Base-by-base conservation (phyloP, 768 basidiomycete genomes). In the Trametes elegans region DNA sequence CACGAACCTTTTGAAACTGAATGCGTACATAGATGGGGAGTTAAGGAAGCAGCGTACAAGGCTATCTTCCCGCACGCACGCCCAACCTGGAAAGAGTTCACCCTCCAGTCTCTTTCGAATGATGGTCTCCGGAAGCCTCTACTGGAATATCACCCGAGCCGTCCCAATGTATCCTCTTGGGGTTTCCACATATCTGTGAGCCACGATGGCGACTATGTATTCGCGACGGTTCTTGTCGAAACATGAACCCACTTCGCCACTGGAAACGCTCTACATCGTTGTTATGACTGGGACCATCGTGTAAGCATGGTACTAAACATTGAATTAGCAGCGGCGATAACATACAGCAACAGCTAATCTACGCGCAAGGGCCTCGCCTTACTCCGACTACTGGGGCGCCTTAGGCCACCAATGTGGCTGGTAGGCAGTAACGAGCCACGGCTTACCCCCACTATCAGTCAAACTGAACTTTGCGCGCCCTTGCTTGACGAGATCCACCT, bases 31-130 rank as follows among this genome's bases (percentile, higher is more conserved):
- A 93, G 91, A 14, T 94, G 90, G 89, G 76, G 82, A 28, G 79
- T 88, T 18, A 94, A 94, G 62, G 92, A 94, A 69, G 88, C 92
- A 0, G 83, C 85, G 0, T 94, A 93, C 73, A 94, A 94, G 65
- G 92, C 91, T 0, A 64, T 92, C 55, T 90, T 82, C 66, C 90
- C 90, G 0, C 27, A 55, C 18, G 65, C 78, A 36, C 73, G 64
- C 28, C 82, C 88, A 16, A 81, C 79, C 7, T 93, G 91, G 92
- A 88, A 90, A 64, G 82, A 92, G 23, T 68, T 93, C 55, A 55
- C 69, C 13, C 69, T 70, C 41, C 70, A 67, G 34, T 46, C 50
- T 65, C 73, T 32, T 45, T 71, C 36, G 13, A 56, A 64, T 2
- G 27, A 28, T 54, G 59, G 27, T 78, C 77, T 54, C 75, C 78